Evolutionary conservation across 192 early-diverging fungal species (phyloP), one percentile per base, ranked within the genome.

Genomic region (Backusella morwellensis): DNA sequence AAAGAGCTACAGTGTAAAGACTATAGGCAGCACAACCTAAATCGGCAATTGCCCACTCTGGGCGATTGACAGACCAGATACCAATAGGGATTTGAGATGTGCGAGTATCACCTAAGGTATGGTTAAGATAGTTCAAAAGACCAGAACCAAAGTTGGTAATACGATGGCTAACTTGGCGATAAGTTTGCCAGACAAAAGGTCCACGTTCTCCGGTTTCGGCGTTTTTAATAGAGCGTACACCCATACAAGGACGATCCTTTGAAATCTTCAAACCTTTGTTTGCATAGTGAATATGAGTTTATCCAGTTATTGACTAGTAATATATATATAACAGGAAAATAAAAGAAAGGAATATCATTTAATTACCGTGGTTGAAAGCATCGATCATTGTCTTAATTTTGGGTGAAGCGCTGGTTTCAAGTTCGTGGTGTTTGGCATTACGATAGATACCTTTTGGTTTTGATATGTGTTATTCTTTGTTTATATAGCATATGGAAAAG

Each of bases 1-100:
- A 96, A 40, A 97, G 84, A 6, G 96, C 90, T 12, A 97, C 95
- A 5, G 87, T 83, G 70, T 86, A 87, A 41, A 91, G 69, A 70
- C 86, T 88, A 73, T 95, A 92, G 52, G 88, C 86, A 40, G 90
- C 79, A 26, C 90, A 86, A 1, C 84, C 95, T 50, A 88, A 85
- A 75, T 94, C 91, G 14, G 90, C 77, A 70, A 96, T 88, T 17
- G 86, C 80, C 92, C 95, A 97, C 75, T 94, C 93, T 17, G 91
- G 86, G 5, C 92, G 85, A 84, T 95, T 96, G 78, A 86, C 81
- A 8, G 93, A 77, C 85, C 93, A 95, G 70, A 97, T 84, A 47
- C 91, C 94, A 44, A 94, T 70, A 66, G 78, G 78, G 3, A 84
- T 66, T 14, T 42, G 5, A 9, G 42, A 44, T 15, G 75, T 80